Base-by-base conservation (phyloP, 1,284 basidiomycete genomes). In the Mycosarcoma mackinlayi region DNA sequence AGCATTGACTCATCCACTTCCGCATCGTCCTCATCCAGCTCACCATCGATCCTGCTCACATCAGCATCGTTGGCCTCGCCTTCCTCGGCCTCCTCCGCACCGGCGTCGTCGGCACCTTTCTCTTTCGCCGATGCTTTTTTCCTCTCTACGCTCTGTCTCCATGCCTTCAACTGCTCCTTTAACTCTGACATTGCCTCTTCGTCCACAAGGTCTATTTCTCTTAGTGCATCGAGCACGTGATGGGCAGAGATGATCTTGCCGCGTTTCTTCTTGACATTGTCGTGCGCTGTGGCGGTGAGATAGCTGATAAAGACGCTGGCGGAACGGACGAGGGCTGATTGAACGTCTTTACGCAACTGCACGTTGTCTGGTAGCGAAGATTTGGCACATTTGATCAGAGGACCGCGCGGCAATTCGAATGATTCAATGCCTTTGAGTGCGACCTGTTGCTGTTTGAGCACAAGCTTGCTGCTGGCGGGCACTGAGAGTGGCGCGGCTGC, bases 301-400 rank as follows among this genome's bases (percentile, higher is more conserved):
- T 93, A 94, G 83, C 91, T 93, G 75, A 96, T 93, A 82, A 94
- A 95, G 23, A 94, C 89, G 0, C 92, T 93, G 3, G 92, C 92
- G 21, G 90, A 89, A 78, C 93, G 92, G 19, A 92, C 86, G 5
- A 94, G 86, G 10, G 92, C 91, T 1, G 90, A 83, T 0, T 92
- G 88, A 0, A 90, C 91, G 65, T 95, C 93, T 75, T 93, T 93
- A 75, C 93, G 91, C 62, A 95, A 84, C 80, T 94, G 93, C 5
- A 90, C 87, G 69, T 88, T 89, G 9, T 93, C 91, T 5, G 92
- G 91, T 13, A 94, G 85, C 25, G 62, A 84, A 16, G 83, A 89
- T 82, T 92, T 93, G 35, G 92, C 92, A 41, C 94, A 89, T 83
- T 89, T 91, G 24, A 89, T 90, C 46, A 94, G 88, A 30, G 91